Conservation (phyloP, 108 stramenopile genomes). For the Nitzschia sp. region DNA sequence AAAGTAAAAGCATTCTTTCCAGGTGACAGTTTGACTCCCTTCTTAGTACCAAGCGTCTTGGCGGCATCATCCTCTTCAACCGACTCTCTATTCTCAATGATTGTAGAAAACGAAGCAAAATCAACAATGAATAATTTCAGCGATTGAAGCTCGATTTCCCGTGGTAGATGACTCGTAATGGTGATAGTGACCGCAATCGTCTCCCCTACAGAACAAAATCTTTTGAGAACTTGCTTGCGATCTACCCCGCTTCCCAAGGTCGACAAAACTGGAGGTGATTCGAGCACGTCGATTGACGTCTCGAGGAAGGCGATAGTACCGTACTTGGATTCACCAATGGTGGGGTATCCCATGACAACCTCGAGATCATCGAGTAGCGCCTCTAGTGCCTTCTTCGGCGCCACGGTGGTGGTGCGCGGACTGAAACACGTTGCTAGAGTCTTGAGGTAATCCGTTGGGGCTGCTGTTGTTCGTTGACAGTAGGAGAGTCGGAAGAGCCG, state of each 20-base stretch:
- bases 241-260: conserved; percentile 44
- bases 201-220: conserved; percentile 66
- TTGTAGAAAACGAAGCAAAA: conserved; percentile 45
- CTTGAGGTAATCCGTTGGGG: conserved; percentile 66
- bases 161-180: conserved; percentile 61
- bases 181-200: conserved; percentile 39
- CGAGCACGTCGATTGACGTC: conserved; percentile 45
- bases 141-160: conserved; percentile 53
- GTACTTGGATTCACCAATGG: conserved; percentile 49
- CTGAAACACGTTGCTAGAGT: conserved; percentile 75
- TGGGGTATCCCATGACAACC: conserved; percentile 50
- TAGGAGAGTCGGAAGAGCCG: conserved; percentile 76
- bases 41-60: conserved; percentile 42
- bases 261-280: conserved; percentile 30
- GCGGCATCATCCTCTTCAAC: conserved; percentile 66
- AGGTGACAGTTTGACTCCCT: conserved; percentile 42
- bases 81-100: conserved; percentile 46
- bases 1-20: conserved; percentile 60
- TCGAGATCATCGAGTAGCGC: conserved; percentile 67
- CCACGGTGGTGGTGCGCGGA: conserved; percentile 49
- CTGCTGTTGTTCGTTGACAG: conserved; percentile 62
- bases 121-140: conserved; percentile 61
- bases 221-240: conserved; percentile 55
- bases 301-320: conserved; percentile 65
- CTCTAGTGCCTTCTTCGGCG: conserved; percentile 54